Percentiles rank a stretch among this genome's conserved stretches.
Evolutionary conservation across 208 protist species (phyloP).

Genomic region (Lotmaria passim): DNA sequence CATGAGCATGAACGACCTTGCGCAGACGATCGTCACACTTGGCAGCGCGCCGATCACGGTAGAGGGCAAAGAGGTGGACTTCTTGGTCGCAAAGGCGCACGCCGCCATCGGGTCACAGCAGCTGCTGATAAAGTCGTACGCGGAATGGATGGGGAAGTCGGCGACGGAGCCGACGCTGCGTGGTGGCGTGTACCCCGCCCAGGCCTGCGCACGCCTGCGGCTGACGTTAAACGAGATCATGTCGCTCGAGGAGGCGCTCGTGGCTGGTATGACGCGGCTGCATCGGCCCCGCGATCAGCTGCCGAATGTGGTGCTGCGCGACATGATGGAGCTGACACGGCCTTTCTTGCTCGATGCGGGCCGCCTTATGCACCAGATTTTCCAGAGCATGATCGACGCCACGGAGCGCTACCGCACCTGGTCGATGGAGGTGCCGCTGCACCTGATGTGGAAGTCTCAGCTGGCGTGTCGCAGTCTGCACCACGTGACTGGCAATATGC

Average conservation of each 20-base stretch:
- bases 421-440: constrained; percentile 47
- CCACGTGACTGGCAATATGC: constrained; percentile 65
- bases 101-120: constrained; percentile 11
- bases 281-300: constrained; percentile 46
- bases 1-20: constrained; percentile 41
- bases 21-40: constrained; percentile 37
- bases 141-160: constrained; percentile 42
- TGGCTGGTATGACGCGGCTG: constrained; percentile 36
- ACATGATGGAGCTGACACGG: constrained; percentile 55
- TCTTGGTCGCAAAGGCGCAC: constrained; percentile 23
- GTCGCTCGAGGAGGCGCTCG: constrained; percentile 58
- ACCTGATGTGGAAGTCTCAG: constrained; percentile 45
- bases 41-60: constrained; percentile 43
- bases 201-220: constrained; percentile 45
- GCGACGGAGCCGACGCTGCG: constrained; percentile 56
- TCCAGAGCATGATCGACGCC: constrained; percentile 78
- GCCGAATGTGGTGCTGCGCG: constrained; percentile 36
- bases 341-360: constrained; percentile 58
- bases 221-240: constrained; percentile 46
- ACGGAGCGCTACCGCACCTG: constrained; percentile 52
- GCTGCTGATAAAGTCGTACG: constrained; percentile 33
- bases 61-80: constrained; percentile 40
- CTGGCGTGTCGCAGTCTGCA: constrained; percentile 53
- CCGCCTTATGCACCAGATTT: constrained; percentile 45
- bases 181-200: constrained; percentile 49